Evolutionary conservation across 805 yeast genomes (phyloP).

Genomic region (Spathaspora girioi): DNA sequence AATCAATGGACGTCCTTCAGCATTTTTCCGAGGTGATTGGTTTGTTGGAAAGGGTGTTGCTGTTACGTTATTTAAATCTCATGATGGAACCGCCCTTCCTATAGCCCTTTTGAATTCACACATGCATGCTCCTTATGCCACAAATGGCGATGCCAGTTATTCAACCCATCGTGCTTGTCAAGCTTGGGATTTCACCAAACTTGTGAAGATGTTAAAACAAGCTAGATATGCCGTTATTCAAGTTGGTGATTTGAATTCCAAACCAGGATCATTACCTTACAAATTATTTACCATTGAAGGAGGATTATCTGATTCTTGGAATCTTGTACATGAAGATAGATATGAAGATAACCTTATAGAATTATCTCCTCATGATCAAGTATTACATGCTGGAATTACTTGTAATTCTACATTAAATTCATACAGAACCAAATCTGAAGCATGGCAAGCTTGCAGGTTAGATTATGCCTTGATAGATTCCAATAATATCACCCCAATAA

Average conservation of each 20-base stretch:
- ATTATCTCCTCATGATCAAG: slow-evolving; percentile 47
- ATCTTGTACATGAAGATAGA: slow-evolving; percentile 39
- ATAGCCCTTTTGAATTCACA: slow-evolving; percentile 86
- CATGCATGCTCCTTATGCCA: slow-evolving; percentile 91
- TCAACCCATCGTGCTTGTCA: slow-evolving; percentile 88
- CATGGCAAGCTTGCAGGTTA: slow-evolving; percentile 76
- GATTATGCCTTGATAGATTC: slow-evolving; percentile 85
- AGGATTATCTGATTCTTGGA: slow-evolving; percentile 80
- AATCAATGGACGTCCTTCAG: slow-evolving; percentile 90
- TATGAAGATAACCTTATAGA: slow-evolving; percentile 13
- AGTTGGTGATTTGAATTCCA: slow-evolving; percentile 90
- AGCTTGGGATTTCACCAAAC: slow-evolving; percentile 88
- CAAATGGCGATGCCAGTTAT: slow-evolving; percentile 82
- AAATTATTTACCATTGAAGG: slow-evolving; percentile 68
- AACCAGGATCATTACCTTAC: slow-evolving; percentile 83
- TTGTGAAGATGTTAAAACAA: slow-evolving; percentile 55
- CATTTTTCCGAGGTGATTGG: slow-evolving; percentile 95
- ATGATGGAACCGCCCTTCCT: slow-evolving; percentile 43
- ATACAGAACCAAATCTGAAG: slow-evolving; percentile 61
- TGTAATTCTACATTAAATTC: slow-evolving; percentile 87
- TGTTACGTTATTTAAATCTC: slow-evolving; percentile 58
- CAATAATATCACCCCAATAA: slow-evolving; percentile 44
- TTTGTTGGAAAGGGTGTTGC: slow-evolving; percentile 90
- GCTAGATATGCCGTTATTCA: slow-evolving; percentile 84
- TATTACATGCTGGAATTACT: slow-evolving; percentile 74